Conservation (phyloP, 2,329 filamentous ascomycete genomes). For the Xylariales sp. region DNA sequence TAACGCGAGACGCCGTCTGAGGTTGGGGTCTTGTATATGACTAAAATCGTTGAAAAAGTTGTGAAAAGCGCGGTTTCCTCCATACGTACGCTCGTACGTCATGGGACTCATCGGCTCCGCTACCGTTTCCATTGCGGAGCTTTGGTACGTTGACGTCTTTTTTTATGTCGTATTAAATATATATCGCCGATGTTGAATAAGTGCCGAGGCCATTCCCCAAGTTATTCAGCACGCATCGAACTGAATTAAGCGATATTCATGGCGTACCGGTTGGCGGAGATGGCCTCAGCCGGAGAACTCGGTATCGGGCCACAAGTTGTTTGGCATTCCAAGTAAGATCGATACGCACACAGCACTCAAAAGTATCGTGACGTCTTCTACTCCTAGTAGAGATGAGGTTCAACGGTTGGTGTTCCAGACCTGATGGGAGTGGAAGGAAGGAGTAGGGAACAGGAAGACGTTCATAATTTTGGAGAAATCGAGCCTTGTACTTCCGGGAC, state of each 20-base stretch:
- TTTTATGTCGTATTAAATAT: constrained; percentile 6
- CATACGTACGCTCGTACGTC: constrained; percentile 59
- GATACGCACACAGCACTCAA: not conserved
- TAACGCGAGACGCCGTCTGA: constrained; percentile 78
- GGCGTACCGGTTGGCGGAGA: constrained; percentile 18
- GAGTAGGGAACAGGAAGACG: constrained; percentile 7
- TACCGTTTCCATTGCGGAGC: constrained; percentile 52
- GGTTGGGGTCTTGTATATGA: constrained; percentile 77
- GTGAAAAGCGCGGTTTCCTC: constrained; percentile 77
- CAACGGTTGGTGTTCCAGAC: not conserved
- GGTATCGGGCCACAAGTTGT: not conserved
- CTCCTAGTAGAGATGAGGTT: not conserved
- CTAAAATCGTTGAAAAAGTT: constrained; percentile 79
- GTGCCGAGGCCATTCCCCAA: constrained; percentile 19
- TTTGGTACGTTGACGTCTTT: not conserved
- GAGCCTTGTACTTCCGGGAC: constrained; percentile 18
- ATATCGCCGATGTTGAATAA: constrained; percentile 1
- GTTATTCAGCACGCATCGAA: constrained; percentile 22
- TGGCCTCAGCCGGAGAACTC: constrained; percentile 14
- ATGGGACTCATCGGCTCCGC: constrained; percentile 55
- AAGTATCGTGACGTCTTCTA: not conserved
- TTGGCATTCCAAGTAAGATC: constrained; percentile 4
- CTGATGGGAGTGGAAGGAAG: constrained; percentile 5
- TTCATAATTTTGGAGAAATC: constrained; percentile 16
- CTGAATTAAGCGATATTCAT: constrained; percentile 30